Conservation (phyloP, 345 rosid genomes). For the Lenwebbia sp. region DNA sequence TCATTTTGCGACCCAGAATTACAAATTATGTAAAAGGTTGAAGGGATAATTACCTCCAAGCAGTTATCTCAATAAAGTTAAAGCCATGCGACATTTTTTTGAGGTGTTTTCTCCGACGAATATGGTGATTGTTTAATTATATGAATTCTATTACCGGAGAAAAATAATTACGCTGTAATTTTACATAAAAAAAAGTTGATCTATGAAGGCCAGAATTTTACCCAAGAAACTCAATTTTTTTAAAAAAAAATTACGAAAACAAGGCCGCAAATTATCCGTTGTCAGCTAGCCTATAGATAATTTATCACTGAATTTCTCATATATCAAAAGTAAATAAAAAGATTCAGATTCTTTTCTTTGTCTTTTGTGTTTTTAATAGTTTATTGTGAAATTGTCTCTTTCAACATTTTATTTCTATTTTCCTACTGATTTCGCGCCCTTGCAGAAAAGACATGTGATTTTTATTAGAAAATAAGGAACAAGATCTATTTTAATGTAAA, state of each 20-base stretch:
- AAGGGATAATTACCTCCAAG: background rate
- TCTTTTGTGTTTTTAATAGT: background rate
- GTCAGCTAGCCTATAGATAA: background rate
- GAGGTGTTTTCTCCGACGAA: background rate
- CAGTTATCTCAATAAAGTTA: background rate
- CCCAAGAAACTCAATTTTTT: background rate
- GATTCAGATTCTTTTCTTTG: background rate
- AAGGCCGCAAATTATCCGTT: background rate
- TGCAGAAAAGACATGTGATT: background rate
- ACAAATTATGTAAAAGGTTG: background rate
- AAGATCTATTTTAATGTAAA: no score
- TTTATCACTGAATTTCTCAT: background rate
- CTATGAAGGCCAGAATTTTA: background rate
- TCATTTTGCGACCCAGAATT: background rate
- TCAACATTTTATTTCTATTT: background rate
- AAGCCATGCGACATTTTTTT: background rate
- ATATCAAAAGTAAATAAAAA: background rate
- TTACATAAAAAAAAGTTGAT: background rate
- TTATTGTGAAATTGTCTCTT: background rate
- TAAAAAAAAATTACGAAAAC: background rate
- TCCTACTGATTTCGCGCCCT: background rate
- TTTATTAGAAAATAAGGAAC: background rate
- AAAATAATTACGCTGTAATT: background rate
- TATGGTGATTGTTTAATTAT: background rate
- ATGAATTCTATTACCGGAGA: no score